Evolutionary conservation across 495 filamentous ascomycete species (phyloP), one percentile per base, ranked within the genome.

Genomic region (Rostrohypoxylon terebratum): DNA sequence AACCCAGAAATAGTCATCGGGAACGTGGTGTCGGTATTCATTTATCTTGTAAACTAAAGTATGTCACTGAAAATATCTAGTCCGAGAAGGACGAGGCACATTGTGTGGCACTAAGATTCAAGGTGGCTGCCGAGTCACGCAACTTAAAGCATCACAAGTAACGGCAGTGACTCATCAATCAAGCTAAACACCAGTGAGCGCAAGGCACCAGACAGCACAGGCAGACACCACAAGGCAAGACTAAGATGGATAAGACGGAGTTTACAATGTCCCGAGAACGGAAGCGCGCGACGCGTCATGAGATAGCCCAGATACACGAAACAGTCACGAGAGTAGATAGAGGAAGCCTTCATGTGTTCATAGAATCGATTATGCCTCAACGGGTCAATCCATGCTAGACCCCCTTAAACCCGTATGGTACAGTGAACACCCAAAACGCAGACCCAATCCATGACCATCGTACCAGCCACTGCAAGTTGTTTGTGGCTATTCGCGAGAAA

Each of bases 391-490:
- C 65, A 63, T 59, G 71, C 68, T 55, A 57, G 48, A 64, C 64
- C 63, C 71, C 77, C 69, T 34, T 10, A 51, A 61, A 65, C 72
- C 75, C 78, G 60, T 77, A 79, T 80, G 76, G 69, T 80, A 80
- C 78, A 80, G 59, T 75, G 69, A 78, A 80, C 77, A 79, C 78
- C 74, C 72, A 69, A 77, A 80, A 79, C 70, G 70, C 77, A 78
- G 57, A 73, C 71, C 74, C 76, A 77, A 73, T 63, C 77, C 78
- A 74, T 78, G 68, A 76, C 51, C 51, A 9, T 79, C 77, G 66
- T 80, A 76, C 76, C 73, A 57, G 61, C 77, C 77, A 74, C 67
- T 67, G 70, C 67, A 58, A 72, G 44, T 58, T 18, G 59, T 55
- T 40, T 68, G 73, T 68, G 70, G 73, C 51, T 64, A 60, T 57